A percentile compares a stretch with the other conserved stretches of the same genome.
Evolutionary conservation across 768 basidiomycete genomes (phyloP).

Genomic region (Leccinellum rugosiceps): DNA sequence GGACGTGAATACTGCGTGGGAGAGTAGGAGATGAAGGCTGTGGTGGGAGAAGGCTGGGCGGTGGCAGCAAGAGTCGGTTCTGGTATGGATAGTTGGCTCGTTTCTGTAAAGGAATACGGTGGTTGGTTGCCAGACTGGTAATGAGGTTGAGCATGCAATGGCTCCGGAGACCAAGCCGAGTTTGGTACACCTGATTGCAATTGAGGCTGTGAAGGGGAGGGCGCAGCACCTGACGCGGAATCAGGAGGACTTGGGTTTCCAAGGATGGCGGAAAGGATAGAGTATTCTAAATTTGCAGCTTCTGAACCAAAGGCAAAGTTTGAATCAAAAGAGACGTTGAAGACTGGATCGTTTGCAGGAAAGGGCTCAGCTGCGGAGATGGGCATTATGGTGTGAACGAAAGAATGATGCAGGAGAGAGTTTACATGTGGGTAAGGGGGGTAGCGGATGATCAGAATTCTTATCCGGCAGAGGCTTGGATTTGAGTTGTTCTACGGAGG

Average conservation of each 20-base stretch:
- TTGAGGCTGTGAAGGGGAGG: conserved; percentile 29
- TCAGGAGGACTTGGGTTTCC: conserved; percentile 63
- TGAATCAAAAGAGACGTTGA: conserved; percentile 59
- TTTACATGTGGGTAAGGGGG: conserved; percentile 32
- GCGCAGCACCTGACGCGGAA: conserved; percentile 23
- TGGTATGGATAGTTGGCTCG: conserved; percentile 30
- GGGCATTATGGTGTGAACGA: conserved; percentile 11
- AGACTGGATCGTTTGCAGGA: conserved; percentile 54
- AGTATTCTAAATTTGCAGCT: conserved; percentile 92
- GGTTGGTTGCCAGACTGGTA: conserved; percentile 21
- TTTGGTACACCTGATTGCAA: conserved; percentile 24
- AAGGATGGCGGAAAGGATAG: conserved; percentile 88
- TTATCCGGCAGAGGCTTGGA: conserved; percentile 28
- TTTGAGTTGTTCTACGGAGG: conserved; percentile 39
- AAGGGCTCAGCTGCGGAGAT: conserved; percentile 45
- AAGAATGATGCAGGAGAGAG: not conserved
- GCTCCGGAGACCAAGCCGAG: conserved; percentile 38
- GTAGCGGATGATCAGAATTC: conserved; percentile 29
- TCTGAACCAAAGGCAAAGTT: conserved; percentile 75
- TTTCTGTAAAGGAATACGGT: conserved; percentile 26
- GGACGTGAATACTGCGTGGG: conserved; percentile 32
- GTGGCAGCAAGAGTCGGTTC: conserved; percentile 30
- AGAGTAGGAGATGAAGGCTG: conserved; percentile 31
- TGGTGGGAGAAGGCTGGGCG: conserved; percentile 28
- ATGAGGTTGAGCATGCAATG: conserved; percentile 32